These are phyloP conservation scores for Bruguiera parviflora DNA, from an alignment of 345 rosid species.

Conservation along the genomic window DNA sequence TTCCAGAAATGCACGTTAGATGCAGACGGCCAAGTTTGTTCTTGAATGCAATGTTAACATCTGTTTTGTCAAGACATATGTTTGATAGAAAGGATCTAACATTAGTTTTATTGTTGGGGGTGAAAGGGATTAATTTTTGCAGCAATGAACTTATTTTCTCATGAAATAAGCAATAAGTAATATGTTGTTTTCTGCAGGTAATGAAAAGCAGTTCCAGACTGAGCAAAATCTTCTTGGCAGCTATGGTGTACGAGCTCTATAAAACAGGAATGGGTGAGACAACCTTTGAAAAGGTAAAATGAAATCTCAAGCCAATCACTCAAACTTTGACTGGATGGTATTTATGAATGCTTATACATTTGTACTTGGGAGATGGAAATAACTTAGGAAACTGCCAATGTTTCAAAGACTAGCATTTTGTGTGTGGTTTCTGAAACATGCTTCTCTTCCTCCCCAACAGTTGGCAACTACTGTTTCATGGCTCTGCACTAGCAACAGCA, in stretches of 20 bases:
- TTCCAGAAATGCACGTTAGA: neutral
- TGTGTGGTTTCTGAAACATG: conserved; percentile 10
- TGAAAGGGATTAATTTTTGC: too few relatives aligned
- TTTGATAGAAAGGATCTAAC: too few relatives aligned
- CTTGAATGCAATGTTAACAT: too few relatives aligned
- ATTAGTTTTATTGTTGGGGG: too few relatives aligned
- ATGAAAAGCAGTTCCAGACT: conserved; percentile 68
- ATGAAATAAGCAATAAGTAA: neutral
- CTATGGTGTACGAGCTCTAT: conserved; percentile 92
- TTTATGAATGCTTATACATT: neutral
- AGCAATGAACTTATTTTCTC: neutral
- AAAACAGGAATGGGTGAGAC: conserved; percentile 94
- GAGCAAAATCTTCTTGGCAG: conserved; percentile 81
- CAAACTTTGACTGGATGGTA: conserved; percentile 4
- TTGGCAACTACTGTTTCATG: conserved; percentile 61
- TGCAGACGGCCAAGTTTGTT: neutral
- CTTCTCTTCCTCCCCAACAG: conserved; percentile 28
- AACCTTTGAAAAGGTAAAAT: conserved; percentile 69
- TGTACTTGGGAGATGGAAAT: too few relatives aligned
- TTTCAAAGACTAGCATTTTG: neutral
- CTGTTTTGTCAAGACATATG: too few relatives aligned
- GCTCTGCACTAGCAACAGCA: conserved; percentile 71
- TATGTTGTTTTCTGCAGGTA: conserved; percentile 34
- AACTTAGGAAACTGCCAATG: neutral
- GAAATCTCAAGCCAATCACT: conserved; percentile 2